Percentiles rank a stretch among this genome's conserved stretches.
Conservation (phyloP, 805 yeast species). For the Zygosaccharomyces lentus region DNA sequence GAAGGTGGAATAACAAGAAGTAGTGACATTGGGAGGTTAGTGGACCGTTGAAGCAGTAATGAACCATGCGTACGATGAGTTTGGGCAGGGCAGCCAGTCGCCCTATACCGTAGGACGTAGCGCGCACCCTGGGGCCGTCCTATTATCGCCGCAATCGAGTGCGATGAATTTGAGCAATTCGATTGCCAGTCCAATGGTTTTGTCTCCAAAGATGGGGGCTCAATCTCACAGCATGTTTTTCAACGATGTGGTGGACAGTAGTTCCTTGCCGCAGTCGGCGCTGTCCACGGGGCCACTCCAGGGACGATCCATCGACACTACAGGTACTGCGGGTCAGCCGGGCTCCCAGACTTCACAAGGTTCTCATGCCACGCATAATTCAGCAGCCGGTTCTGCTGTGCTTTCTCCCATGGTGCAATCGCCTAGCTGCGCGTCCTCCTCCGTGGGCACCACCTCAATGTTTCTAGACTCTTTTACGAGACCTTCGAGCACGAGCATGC, state of each 20-base stretch:
- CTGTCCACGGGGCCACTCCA: conserved; percentile 7
- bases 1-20: background rate
- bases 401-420: conserved; percentile 26
- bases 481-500: conserved; percentile 17
- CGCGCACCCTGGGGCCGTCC: conserved; percentile 42
- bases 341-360: background rate
- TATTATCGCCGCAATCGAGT: conserved; percentile 34
- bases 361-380: conserved; percentile 11
- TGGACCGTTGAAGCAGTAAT: conserved; percentile 8
- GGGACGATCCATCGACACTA: conserved; percentile 3
- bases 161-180: conserved; percentile 20
- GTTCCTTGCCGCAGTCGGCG: conserved; percentile 16
- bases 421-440: conserved; percentile 14
- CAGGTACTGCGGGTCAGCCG: conserved; percentile 2
- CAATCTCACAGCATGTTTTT: conserved; percentile 19
- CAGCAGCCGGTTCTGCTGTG: conserved; percentile 32
- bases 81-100: conserved; percentile 28
- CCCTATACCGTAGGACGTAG: conserved; percentile 29
- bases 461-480: conserved; percentile 23
- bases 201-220: conserved; percentile 15
- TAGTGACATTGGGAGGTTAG: background rate
- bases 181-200: conserved; percentile 14
- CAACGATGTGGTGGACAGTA: conserved; percentile 26
- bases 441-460: conserved; percentile 16
- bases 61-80: conserved; percentile 19